These are phyloP conservation scores for Ustilago cynodontis DNA, from an alignment of 1,284 basidiomycete species.

Conservation along the genomic window DNA sequence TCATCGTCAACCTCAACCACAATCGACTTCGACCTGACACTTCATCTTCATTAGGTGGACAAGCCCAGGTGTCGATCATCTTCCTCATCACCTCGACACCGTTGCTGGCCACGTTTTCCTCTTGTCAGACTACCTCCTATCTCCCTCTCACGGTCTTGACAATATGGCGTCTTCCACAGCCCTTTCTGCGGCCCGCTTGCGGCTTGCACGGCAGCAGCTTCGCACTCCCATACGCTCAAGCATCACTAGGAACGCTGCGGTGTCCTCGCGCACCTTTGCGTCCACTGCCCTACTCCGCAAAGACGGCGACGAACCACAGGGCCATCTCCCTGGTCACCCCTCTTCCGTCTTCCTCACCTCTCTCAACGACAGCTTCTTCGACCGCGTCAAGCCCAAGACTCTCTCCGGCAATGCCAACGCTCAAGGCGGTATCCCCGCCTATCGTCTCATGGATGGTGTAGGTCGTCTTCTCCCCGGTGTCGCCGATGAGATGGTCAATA, in stretches of 20 bases:
- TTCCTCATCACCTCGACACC: neutral
- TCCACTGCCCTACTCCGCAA: conserved; percentile 20
- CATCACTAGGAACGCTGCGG: neutral
- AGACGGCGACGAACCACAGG: conserved; percentile 50
- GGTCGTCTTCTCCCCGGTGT: conserved; percentile 59
- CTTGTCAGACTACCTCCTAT: neutral
- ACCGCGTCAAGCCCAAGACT: conserved; percentile 47
- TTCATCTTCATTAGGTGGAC: neutral
- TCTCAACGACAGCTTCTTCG: conserved; percentile 62
- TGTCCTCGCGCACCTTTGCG: conserved; percentile 19
- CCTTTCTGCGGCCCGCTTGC: conserved; percentile 11
- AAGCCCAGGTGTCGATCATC: neutral
- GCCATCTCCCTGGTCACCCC: conserved; percentile 59
- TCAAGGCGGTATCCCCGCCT: conserved; percentile 63
- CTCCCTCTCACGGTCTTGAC: neutral
- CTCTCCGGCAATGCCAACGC: conserved; percentile 45
- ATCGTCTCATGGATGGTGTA: conserved; percentile 56
- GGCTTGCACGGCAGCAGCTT: conserved; percentile 14
- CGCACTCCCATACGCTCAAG: neutral
- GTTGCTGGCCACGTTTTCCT: neutral
- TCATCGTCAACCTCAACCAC: neutral
- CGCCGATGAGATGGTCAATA: conserved; percentile 53
- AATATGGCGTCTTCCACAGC: conserved; percentile 22
- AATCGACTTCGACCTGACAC: neutral
- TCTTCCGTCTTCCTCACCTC: conserved; percentile 57